phyloP scores from a whole-genome alignment of 306 rosid genomes.

The Pueraria montana region DNA sequence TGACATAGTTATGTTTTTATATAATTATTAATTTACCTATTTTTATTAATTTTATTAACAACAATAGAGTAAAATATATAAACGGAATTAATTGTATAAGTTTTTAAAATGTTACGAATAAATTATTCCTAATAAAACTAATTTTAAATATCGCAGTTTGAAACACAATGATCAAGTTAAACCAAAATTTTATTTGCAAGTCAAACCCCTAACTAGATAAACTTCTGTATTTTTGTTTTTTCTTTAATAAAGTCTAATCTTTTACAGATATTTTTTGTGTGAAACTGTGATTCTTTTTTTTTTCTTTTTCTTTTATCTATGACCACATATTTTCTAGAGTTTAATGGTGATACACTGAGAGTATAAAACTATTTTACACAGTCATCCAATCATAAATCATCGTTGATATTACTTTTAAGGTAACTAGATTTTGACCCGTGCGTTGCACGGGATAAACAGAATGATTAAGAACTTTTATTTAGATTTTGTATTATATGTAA shows the following conservation, averaged over 20 bases:
- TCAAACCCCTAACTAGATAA: neutral
- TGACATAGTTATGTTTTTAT: too few relatives aligned
- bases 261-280: neutral
- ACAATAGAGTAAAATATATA: neutral
- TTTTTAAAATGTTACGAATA: neutral
- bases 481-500: too few relatives aligned
- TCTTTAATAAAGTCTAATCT: neutral
- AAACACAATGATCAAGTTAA: neutral
- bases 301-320: too few relatives aligned
- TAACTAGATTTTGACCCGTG: too few relatives aligned
- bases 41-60: neutral
- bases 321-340: too few relatives aligned
- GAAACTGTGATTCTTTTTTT: too few relatives aligned
- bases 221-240: neutral
- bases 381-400: too few relatives aligned
- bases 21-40: neutral
- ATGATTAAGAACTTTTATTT: too few relatives aligned
- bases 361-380: too few relatives aligned
- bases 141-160: neutral
- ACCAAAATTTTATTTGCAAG: neutral
- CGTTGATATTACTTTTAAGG: too few relatives aligned
- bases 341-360: too few relatives aligned
- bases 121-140: neutral
- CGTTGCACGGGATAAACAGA: too few relatives aligned
- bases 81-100: neutral